Percentiles rank a stretch among this genome's conserved stretches.
Conservation (phyloP, 2,329 filamentous ascomycete genomes). For the Fusarium pininemorale region DNA sequence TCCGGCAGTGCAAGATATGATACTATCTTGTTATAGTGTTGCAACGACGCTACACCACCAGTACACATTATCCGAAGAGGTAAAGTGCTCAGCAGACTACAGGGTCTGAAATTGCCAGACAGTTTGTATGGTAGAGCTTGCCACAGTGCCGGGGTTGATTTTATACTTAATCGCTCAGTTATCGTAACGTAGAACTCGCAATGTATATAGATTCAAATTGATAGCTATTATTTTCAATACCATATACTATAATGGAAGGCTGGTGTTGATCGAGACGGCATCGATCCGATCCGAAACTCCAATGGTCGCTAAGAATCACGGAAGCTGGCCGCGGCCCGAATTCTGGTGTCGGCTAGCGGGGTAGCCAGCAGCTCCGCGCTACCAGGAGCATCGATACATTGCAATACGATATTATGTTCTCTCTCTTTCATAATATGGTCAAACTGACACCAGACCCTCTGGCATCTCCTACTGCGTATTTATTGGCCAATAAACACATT, state of each 20-base stretch:
- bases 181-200: too few species aligned
- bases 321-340: background rate
- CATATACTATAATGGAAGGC: too few species aligned
- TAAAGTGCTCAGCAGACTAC: background rate
- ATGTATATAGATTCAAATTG: too few species aligned
- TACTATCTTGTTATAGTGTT: background rate
- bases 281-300: too few species aligned
- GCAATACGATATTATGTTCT: too few species aligned
- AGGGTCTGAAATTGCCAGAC: background rate
- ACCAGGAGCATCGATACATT: too few species aligned
- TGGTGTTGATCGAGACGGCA: too few species aligned
- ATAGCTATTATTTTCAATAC: background rate
- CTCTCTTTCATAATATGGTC: too few species aligned
- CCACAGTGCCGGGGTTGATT: background rate
- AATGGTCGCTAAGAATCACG: background rate
- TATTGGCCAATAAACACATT: background rate
- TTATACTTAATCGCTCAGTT: background rate
- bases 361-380: background rate
- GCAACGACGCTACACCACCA: background rate
- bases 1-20: too few species aligned
- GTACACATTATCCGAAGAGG: background rate
- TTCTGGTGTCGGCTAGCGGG: background rate
- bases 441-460: too few species aligned
- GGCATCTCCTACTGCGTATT: too few species aligned
- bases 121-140: background rate